Evolutionary conservation across 495 filamentous ascomycete species (phyloP).

Genomic region (Lepraria neglecta): DNA sequence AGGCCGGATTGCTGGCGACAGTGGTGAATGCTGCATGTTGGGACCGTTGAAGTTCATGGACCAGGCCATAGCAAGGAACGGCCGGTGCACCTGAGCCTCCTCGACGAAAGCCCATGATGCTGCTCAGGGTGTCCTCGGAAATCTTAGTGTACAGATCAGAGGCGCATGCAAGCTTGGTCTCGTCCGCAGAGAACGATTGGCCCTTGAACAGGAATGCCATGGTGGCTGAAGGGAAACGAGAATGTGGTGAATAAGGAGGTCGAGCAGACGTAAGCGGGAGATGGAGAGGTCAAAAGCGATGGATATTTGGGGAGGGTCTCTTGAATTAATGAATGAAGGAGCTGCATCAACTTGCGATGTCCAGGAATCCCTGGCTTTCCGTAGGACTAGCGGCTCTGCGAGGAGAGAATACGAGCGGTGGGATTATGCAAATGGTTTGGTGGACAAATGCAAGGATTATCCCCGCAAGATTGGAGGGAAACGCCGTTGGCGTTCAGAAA

Average conservation of each 20-base stretch:
- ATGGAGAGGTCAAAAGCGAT: background rate
- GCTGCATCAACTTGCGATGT: no score
- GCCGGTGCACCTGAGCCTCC: conserved; percentile 2
- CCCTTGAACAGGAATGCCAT: conserved; percentile 5
- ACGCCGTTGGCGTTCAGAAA: background rate
- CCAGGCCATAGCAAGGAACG: background rate
- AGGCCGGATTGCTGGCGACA: background rate
- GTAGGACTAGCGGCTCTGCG: no score
- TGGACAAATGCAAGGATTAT: background rate
- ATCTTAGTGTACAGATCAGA: background rate
- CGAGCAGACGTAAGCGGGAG: background rate
- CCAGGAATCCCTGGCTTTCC: no score
- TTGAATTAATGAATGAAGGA: no score
- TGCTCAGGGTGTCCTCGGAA: background rate
- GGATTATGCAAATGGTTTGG: background rate
- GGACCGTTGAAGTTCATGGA: background rate
- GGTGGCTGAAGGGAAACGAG: background rate
- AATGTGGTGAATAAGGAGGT: background rate
- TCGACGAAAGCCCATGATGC: background rate
- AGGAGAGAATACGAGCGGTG: background rate
- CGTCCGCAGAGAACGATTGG: background rate
- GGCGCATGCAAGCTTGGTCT: background rate
- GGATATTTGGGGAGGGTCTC: background rate
- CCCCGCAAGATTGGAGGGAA: background rate
- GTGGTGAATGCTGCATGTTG: background rate